Evolutionary conservation across 2,329 filamentous ascomycete genomes (phyloP).

Genomic region (Akanthomyces muscarius): DNA sequence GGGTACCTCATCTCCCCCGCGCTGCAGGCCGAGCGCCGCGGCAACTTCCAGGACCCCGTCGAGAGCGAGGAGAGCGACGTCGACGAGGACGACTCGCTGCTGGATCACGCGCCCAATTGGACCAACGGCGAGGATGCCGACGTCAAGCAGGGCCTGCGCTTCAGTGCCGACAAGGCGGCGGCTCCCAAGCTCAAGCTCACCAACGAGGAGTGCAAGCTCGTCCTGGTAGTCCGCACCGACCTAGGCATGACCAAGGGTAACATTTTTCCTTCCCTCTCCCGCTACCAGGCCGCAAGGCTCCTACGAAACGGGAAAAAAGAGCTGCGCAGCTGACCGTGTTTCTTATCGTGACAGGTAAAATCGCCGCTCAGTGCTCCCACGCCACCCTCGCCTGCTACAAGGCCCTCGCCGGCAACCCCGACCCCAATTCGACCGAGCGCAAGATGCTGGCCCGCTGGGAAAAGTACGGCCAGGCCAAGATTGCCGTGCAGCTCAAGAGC

Average conservation of each 20-base stretch:
- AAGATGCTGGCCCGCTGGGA: conserved; percentile 81
- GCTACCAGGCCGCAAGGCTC: no score
- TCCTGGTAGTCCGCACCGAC: conserved; percentile 88
- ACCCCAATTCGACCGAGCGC: conserved; percentile 50
- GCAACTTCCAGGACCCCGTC: conserved; percentile 55
- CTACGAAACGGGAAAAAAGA: no score
- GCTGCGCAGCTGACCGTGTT: background rate
- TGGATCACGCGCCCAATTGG: conserved; percentile 68
- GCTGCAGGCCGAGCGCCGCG: conserved; percentile 53
- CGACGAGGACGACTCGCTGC: conserved; percentile 53
- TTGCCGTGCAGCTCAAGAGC: conserved; percentile 82
- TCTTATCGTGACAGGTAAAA: conserved; percentile 65
- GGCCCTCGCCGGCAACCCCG: conserved; percentile 57
- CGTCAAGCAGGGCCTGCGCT: conserved; percentile 50
- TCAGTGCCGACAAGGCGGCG: conserved; percentile 19
- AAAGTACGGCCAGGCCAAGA: conserved; percentile 80
- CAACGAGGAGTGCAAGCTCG: conserved; percentile 87
- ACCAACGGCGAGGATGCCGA: conserved; percentile 58
- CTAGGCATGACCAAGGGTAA: conserved; percentile 95
- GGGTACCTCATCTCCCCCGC: conserved; percentile 56
- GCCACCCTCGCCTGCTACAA: conserved; percentile 99
- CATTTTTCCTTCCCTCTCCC: background rate
- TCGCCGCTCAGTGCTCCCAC: conserved; percentile 90
- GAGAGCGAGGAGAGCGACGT: conserved; percentile 68
- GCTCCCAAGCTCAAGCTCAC: conserved; percentile 32